Evolutionary conservation across 371 early-diverging fungal genomes (phyloP), one percentile per base, ranked within the genome.

Genomic region (Mortierella sp.): DNA sequence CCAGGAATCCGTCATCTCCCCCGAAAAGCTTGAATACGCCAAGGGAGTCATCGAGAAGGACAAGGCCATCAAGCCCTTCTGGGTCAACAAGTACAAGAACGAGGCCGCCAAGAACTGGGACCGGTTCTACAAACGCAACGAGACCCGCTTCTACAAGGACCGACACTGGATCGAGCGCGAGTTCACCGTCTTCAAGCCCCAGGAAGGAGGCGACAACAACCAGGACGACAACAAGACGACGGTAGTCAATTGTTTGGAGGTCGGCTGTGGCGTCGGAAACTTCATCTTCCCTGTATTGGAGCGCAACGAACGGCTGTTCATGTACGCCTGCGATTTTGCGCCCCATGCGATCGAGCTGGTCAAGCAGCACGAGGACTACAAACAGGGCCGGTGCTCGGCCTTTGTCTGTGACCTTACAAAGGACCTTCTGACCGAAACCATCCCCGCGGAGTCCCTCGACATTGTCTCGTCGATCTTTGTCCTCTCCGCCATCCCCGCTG

Each of bases 241-340:
- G n/a, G n/a, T n/a, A n/a, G n/a, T 90, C 76, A 80, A 76, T 50
- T 82, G 92, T 5, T 80, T 94, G 2, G 97, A 96, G 85, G 89
- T 96, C 48, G 99, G 99, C 44, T 99, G 99, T 85, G 99, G 98
- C 47, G 98, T 98, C 0, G 99, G 99, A 61, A 98, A 97, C 87
- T 98, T 98, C 90, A 89, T 96, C 47, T 98, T 94, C 86, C 99
- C 99, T 2, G 87, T 96, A 11, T 74, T 98, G 34, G 94, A 94
- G 53, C 87, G 88, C 44, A 95, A 96, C 77, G 90, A 93, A 1
- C 87, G 89, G 47, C 61, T 96, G 34, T 91, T 89, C 61, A 91
- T 94, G 55, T 94, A 94, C 79, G 94, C 95, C 26, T 96, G 96
- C 74, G 97, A 97, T 76, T 96, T 97, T 73, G 95, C 96, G 6